Evolutionary conservation across 495 filamentous ascomycete species (phyloP).

Genomic region (Tuber brumale): DNA sequence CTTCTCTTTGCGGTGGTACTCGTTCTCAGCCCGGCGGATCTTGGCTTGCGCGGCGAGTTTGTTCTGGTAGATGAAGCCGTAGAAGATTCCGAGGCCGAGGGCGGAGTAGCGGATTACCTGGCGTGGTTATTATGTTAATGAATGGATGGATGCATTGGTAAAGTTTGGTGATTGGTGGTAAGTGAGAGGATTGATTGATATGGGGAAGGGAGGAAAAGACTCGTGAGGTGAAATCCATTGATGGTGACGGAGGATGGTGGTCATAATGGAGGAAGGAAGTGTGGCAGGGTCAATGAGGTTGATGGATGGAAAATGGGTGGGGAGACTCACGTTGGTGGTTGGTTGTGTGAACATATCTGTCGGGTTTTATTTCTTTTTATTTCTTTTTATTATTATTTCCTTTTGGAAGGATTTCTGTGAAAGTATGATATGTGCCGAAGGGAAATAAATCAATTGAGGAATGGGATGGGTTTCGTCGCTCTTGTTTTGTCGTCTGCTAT

Average conservation of each 20-base stretch:
- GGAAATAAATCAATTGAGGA: not conserved
- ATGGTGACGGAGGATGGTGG: slow-evolving; percentile 23
- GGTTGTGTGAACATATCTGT: slow-evolving; percentile 39
- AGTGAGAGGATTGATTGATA: slow-evolving; percentile 18
- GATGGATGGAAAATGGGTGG: slow-evolving; percentile 27
- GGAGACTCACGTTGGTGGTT: slow-evolving; percentile 42
- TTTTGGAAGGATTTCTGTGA: not conserved
- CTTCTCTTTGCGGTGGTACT: slow-evolving; percentile 78
- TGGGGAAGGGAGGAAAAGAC: slow-evolving; percentile 20
- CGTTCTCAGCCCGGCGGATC: slow-evolving; percentile 59
- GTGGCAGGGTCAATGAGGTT: slow-evolving; percentile 20
- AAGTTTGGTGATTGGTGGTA: slow-evolving; percentile 17
- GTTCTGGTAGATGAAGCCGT: slow-evolving; percentile 86
- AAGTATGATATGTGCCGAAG: not conserved
- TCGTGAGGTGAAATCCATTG: slow-evolving; percentile 9
- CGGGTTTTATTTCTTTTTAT: not conserved
- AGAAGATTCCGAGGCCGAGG: slow-evolving; percentile 77
- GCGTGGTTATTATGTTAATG: slow-evolving; percentile 11
- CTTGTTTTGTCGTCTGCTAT: not conserved
- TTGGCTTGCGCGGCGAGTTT: slow-evolving; percentile 61
- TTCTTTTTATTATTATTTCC: not conserved
- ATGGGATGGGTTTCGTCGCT: not conserved
- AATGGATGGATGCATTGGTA: slow-evolving; percentile 26
- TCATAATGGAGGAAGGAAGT: slow-evolving; percentile 12
- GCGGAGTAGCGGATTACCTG: slow-evolving; percentile 95